Evolutionary conservation across 345 rosid genomes (phyloP), one percentile per base, ranked within the genome.

Genomic region (Bretschneidera sinensis): DNA sequence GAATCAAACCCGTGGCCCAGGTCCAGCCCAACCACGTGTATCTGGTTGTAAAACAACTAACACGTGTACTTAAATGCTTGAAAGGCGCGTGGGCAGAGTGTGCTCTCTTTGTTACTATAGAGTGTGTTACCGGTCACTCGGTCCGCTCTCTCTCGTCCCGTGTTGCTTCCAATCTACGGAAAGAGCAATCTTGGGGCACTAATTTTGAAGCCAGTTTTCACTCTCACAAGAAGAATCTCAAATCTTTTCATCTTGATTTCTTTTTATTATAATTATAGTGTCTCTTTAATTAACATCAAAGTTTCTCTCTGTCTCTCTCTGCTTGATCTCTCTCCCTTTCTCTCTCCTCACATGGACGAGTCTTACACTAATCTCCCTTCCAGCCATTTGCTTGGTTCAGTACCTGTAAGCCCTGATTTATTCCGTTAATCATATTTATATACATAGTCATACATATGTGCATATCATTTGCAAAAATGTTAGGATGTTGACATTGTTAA

Each of bases 371-470:
- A 78, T 72, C 86, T 86, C 39, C 82, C 85, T 28, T 68, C 94
- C 9, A 92, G 91, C 58, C 92, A 82, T 74, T 76, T 88, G 57
- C 90, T 92, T 57, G 96, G 92, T 61, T 91, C 96, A 24, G 98
- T 91, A 28, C 98, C 98, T 7, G 95, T 91, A 76, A 82, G 79
- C 59, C 20, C 47, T 17, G 22, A 8, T 50, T 43, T 22, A 39
- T 20, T 49, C 5, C 15, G 15, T 47, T 31, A 24, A 17, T 47
- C 24, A 15, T 0, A 17, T 55, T 3, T 8, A 28, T 28, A 28
- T 28, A 8, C 33, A 28, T 8, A 8, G 3, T 28, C 33, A 28
- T 28, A 28, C 8, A 2, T 28, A 28, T 28, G 33, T 2, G 8
- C 33, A n/a, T n/a, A n/a, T n/a, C n/a, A n/a, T 28, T 3, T 39